phyloP scores from a whole-genome alignment of 129 eudicot species.

The Cynara cardunculus region DNA sequence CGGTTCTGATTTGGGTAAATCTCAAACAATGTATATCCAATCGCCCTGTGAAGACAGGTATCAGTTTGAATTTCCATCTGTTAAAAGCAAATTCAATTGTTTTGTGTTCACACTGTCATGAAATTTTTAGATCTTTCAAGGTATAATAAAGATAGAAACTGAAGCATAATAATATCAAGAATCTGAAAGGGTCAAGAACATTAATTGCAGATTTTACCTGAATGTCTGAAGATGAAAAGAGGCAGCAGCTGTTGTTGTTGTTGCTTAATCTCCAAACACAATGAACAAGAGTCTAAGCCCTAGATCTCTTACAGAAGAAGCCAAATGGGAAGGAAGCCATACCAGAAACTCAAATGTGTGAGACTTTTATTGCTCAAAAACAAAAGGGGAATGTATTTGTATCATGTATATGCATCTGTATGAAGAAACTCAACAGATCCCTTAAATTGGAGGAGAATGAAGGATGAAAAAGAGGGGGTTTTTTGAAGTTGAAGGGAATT shows the following conservation, averaged over 20 bases:
- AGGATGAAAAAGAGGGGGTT: constrained; percentile 13
- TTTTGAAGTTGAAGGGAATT: constrained; percentile 44
- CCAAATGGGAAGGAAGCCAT: constrained; percentile 27
- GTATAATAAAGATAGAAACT: constrained; percentile 1
- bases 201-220: constrained; percentile 43
- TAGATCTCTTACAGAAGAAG: constrained; percentile 41
- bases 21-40: constrained; percentile 21
- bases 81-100: constrained; percentile 4
- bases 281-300: constrained; percentile 27
- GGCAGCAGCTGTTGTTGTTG: not conserved
- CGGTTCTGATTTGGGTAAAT: constrained; percentile 6
- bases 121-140: constrained; percentile 21
- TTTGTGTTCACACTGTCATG: constrained; percentile 22
- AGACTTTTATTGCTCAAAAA: constrained; percentile 1
- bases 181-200: constrained; percentile 24
- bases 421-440: constrained; percentile 10
- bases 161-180: constrained; percentile 19
- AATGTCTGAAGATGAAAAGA: constrained; percentile 11
- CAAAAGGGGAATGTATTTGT: constrained; percentile 27
- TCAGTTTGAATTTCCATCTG: not conserved
- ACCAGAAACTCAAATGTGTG: constrained; percentile 24
- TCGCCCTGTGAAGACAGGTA: not conserved
- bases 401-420: not conserved
- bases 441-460: not conserved
- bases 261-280: constrained; percentile 20